Percentiles rank a stretch among this genome's conserved stretches.
phyloP scores from a whole-genome alignment of 352 stramenopile genomes.

The Globisporangium parvum region DNA sequence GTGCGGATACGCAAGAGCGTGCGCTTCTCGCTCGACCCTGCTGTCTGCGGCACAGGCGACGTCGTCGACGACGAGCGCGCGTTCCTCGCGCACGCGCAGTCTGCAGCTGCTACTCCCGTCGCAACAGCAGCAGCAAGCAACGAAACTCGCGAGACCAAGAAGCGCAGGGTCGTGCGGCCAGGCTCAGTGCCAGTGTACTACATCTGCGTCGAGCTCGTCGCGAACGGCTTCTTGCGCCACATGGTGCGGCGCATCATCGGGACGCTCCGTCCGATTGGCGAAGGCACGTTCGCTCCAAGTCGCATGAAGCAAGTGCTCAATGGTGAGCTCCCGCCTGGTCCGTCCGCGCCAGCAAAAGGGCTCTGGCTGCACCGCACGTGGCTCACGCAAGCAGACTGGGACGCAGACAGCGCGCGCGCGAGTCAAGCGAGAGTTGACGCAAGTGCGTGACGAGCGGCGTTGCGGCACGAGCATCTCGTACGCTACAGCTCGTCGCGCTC shows the following conservation, averaged over 20 bases:
- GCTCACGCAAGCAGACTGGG: constrained; percentile 71
- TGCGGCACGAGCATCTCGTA: too few species aligned
- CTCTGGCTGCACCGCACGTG: constrained; percentile 84
- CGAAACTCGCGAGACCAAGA: constrained; percentile 29
- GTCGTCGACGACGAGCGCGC: constrained; percentile 35
- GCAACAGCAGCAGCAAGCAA: constrained; percentile 6
- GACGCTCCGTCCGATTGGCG: constrained; percentile 70
- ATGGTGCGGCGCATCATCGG: constrained; percentile 86
- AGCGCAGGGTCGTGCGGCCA: constrained; percentile 18
- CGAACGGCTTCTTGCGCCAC: constrained; percentile 81
- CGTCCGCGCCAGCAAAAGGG: constrained; percentile 70
- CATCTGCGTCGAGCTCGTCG: constrained; percentile 77
- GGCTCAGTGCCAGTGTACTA: constrained; percentile 43
- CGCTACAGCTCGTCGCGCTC: constrained; percentile 53
- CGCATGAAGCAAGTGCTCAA: constrained; percentile 67
- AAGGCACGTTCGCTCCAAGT: constrained; percentile 46
- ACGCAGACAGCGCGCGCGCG: constrained; percentile 28
- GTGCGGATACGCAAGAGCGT: constrained; percentile 63
- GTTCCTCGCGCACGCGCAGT: constrained; percentile 7
- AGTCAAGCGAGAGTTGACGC: constrained; percentile 7
- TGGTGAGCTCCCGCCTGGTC: constrained; percentile 40
- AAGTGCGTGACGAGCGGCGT: too few species aligned
- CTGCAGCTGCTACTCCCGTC: not conserved
- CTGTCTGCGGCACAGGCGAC: constrained; percentile 46
- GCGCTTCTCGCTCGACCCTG: constrained; percentile 62